These are phyloP conservation scores for Curvularia sp. DNA, from an alignment of 2,329 filamentous ascomycete species.

Conservation along the genomic window DNA sequence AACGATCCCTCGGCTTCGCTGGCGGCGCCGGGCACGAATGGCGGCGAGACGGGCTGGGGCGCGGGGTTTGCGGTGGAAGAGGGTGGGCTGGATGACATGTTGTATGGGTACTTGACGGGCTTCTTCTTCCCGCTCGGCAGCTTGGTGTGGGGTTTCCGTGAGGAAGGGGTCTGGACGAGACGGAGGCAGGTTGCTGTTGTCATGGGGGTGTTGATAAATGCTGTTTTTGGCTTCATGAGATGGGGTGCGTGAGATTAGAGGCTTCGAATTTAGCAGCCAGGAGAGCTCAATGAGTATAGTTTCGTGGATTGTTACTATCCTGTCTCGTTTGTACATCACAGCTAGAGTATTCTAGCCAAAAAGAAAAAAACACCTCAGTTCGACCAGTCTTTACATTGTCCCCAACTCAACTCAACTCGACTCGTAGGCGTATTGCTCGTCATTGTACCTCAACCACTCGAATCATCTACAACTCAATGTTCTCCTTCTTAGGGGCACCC, in stretches of 20 bases:
- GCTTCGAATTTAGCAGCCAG: conserved; percentile 23
- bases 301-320: background rate
- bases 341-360: background rate
- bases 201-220: conserved; percentile 81
- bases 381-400: background rate
- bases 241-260: conserved; percentile 53
- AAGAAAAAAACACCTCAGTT: background rate
- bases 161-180: conserved; percentile 86
- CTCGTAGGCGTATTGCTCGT: background rate
- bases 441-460: background rate
- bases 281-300: background rate
- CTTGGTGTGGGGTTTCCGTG: conserved; percentile 81
- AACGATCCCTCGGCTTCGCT: conserved; percentile 51
- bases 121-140: conserved; percentile 95
- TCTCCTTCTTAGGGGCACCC: conserved; percentile 40
- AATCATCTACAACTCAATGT: conserved; percentile 31
- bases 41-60: conserved; percentile 56
- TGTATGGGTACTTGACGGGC: conserved; percentile 87
- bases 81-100: conserved; percentile 79
- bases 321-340: background rate
- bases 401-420: background rate
- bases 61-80: conserved; percentile 62
- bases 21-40: conserved; percentile 39
- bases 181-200: conserved; percentile 86
- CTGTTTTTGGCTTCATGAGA: conserved; percentile 75